Percentiles rank a stretch among this genome's conserved stretches.
Conservation (phyloP, 306 rosid species). For the Echinosophora koreensis region DNA sequence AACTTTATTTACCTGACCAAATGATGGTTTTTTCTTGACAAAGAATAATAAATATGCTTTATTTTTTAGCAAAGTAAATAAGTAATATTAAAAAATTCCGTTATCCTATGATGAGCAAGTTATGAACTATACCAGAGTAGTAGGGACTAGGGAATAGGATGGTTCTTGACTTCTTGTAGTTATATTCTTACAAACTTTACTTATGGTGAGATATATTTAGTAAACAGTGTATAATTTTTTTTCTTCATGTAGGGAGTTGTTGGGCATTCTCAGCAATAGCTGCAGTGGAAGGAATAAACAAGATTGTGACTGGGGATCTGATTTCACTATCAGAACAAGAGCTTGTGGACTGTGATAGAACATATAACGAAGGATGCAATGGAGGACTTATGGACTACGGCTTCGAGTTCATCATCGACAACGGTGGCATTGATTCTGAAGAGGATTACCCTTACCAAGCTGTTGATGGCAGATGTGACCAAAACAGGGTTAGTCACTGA, state of each 20-base stretch:
- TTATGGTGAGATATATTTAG: background rate
- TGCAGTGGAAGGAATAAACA: constrained; percentile 84
- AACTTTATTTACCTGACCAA: background rate
- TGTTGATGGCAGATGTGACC: constrained; percentile 73
- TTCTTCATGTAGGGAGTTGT: constrained; percentile 85
- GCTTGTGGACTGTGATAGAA: constrained; percentile 86
- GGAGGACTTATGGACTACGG: constrained; percentile 97
- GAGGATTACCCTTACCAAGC: constrained; percentile 87
- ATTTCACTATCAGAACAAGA: constrained; percentile 92
- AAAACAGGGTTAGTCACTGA: constrained; percentile 58
- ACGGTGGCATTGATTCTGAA: constrained; percentile 92
- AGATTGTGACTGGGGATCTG: constrained; percentile 85
- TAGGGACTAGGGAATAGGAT: no score
- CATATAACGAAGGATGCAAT: constrained; percentile 86
- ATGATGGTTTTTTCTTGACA: no score
- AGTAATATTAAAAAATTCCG: background rate
- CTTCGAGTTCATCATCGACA: constrained; percentile 81
- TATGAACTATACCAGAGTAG: background rate
- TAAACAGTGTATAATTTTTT: constrained; percentile 17
- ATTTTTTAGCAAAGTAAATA: background rate
- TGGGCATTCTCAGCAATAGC: constrained; percentile 92
- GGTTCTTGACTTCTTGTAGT: no score
- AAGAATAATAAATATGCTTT: background rate
- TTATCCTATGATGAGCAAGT: background rate
- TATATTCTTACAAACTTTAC: background rate